A percentile compares a stretch with the other conserved stretches of the same genome.
Conservation (phyloP, 23 red algal species). For the Gracilaria gracilis region DNA sequence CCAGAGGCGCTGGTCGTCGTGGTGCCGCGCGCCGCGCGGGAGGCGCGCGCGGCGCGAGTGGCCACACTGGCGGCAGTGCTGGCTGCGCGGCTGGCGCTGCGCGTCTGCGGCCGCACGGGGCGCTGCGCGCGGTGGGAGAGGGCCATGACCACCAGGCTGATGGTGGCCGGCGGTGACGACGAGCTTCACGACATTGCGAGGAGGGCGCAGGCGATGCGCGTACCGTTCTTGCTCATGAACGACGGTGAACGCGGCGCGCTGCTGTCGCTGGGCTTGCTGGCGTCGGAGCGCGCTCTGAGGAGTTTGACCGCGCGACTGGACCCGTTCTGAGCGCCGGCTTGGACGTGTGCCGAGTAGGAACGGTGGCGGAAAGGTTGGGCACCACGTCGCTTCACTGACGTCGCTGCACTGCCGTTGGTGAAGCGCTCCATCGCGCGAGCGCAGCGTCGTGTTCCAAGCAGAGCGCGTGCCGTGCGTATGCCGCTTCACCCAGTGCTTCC, state of each 20-base stretch:
- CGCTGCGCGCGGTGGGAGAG: neutral
- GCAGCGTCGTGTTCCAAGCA: too few species aligned
- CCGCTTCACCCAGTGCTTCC: too few species aligned
- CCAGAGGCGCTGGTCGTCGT: conserved; percentile 26
- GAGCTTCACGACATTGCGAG: neutral
- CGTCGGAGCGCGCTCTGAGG: neutral
- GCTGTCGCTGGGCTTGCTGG: conserved; percentile 1
- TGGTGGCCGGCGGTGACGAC: neutral
- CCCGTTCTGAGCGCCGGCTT: neutral
- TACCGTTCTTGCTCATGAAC: neutral
- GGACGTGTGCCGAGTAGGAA: too few species aligned
- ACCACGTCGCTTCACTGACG: too few species aligned
- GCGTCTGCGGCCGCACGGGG: conserved; percentile 14
- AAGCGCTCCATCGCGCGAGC: too few species aligned
- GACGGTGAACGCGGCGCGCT: neutral
- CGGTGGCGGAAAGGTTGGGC: too few species aligned
- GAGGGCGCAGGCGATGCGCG: neutral
- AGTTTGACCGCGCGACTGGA: neutral
- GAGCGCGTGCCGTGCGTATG: too few species aligned
- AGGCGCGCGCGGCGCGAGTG: conserved; percentile 6
- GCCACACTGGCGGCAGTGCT: conserved; percentile 3
- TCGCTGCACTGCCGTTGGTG: too few species aligned
- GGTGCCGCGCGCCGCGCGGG: neutral
- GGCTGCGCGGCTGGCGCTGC: conserved; percentile 23
- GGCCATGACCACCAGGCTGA: neutral